Conservation (phyloP, 768 basidiomycete species). For the Termitomyces sp. region DNA sequence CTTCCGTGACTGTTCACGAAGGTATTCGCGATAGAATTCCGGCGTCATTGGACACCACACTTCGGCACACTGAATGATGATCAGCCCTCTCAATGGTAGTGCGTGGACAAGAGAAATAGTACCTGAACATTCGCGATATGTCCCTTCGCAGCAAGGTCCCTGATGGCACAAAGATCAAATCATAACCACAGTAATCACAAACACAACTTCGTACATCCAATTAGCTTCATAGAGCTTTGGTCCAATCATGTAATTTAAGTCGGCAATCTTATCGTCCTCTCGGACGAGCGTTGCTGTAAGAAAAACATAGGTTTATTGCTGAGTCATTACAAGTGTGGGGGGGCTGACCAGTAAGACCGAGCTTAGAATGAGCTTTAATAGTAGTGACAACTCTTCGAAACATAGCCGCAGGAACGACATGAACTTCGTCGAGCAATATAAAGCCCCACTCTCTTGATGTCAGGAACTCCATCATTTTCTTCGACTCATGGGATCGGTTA, state of each 20-base stretch:
- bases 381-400: slow-evolving; percentile 97
- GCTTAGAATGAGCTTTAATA: slow-evolving; percentile 98
- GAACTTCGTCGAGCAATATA: slow-evolving; percentile 95
- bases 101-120: slow-evolving; percentile 7
- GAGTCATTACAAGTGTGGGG: not conserved
- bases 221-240: slow-evolving; percentile 99
- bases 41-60: slow-evolving; percentile 99
- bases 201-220: slow-evolving; percentile 69
- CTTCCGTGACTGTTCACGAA: slow-evolving; percentile 87
- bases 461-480: slow-evolving; percentile 99
- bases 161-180: slow-evolving; percentile 17
- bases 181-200: slow-evolving; percentile 9
- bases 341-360: slow-evolving; percentile 83
- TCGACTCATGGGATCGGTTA: slow-evolving; percentile 97
- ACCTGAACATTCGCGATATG: slow-evolving; percentile 99
- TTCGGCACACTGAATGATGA: slow-evolving; percentile 77
- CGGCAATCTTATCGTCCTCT: slow-evolving; percentile 98
- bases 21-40: slow-evolving; percentile 97
- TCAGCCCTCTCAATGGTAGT: not conserved
- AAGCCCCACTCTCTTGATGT: slow-evolving; percentile 99
- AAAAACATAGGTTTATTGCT: not conserved
- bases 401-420: slow-evolving; percentile 98
- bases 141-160: slow-evolving; percentile 96
- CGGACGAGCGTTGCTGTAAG: slow-evolving; percentile 88
- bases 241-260: slow-evolving; percentile 98